phyloP scores from a whole-genome alignment of 2,329 filamentous ascomycete genomes.

The Neopestalotiopsis rosae region DNA sequence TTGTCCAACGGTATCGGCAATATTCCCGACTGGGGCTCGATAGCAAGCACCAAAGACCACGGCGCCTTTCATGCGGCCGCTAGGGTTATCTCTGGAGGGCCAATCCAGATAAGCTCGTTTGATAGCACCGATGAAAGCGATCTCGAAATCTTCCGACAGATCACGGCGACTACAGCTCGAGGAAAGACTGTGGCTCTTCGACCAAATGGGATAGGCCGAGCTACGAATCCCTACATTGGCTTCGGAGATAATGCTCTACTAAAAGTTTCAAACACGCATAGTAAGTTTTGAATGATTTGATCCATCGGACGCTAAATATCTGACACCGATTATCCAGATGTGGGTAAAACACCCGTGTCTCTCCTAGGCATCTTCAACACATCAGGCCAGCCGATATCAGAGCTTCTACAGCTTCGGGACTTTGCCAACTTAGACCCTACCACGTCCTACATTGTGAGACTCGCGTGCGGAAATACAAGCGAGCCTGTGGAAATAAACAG shows the following conservation, averaged over 20 bases:
- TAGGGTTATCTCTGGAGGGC: not conserved
- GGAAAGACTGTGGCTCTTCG: slow-evolving; percentile 3
- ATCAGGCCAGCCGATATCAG: not conserved
- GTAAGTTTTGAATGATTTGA: not conserved
- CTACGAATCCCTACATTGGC: not conserved
- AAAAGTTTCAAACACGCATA: not conserved
- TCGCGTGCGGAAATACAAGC: not conserved
- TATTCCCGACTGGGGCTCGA: not conserved
- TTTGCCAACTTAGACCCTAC: not conserved
- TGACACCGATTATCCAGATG: not conserved
- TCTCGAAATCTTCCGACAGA: not conserved
- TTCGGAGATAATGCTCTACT: not conserved
- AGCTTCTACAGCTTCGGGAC: not conserved
- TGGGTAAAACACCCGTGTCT: not conserved
- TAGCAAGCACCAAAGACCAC: slow-evolving; percentile 3
- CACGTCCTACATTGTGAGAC: not conserved
- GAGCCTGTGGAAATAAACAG: not conserved
- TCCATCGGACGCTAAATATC: not conserved
- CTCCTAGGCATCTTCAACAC: slow-evolving; percentile 1
- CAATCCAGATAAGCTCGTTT: slow-evolving; percentile 6
- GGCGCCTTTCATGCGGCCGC: not conserved
- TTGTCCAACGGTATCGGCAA: not conserved
- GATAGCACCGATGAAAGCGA: not conserved
- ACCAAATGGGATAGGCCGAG: not conserved
- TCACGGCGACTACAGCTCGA: not conserved